Evolutionary conservation across 2,329 filamentous ascomycete species (phyloP).

Genomic region (Falciphora oryzae): DNA sequence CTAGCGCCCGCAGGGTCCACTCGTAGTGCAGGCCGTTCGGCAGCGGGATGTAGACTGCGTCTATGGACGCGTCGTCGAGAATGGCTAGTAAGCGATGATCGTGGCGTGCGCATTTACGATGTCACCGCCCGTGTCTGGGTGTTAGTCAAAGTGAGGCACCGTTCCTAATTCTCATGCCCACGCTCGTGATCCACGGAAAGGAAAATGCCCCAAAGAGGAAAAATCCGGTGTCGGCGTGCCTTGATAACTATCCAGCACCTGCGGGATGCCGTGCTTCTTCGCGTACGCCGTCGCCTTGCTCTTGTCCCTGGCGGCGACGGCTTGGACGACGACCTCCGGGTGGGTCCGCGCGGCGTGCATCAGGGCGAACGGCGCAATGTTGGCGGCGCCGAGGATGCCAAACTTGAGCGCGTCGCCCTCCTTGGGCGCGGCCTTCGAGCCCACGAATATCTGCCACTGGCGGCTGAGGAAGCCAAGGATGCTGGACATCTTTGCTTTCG

Average conservation of each 20-base stretch:
- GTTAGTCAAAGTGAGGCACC: background rate
- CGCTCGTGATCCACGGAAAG: no score
- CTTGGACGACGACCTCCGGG: conserved; percentile 45
- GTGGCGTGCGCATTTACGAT: no score
- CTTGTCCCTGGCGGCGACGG: conserved; percentile 45
- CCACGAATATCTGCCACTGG: conserved; percentile 12
- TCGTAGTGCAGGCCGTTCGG: conserved; percentile 51
- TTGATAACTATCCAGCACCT: conserved; percentile 43
- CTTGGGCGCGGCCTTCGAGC: conserved; percentile 13
- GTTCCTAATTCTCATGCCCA: no score
- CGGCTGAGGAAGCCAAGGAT: conserved; percentile 8
- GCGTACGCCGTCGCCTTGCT: conserved; percentile 42
- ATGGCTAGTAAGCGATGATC: conserved; percentile 1
- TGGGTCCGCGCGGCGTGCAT: conserved; percentile 46
- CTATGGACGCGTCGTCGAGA: conserved; percentile 31
- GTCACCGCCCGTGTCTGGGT: background rate
- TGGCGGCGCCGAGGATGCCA: conserved; percentile 36
- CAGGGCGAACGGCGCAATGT: conserved; percentile 33
- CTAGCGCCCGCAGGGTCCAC: conserved; percentile 57
- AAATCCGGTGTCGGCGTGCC: conserved; percentile 22
- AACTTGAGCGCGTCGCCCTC: conserved; percentile 26
- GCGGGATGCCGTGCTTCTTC: conserved; percentile 43
- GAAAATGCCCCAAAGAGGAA: no score
- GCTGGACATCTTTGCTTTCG: background rate
- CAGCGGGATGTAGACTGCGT: conserved; percentile 46